These are phyloP conservation scores for Solanum hybrid DNA, from an alignment of 305 asterid genomes.

Conservation along the genomic window DNA sequence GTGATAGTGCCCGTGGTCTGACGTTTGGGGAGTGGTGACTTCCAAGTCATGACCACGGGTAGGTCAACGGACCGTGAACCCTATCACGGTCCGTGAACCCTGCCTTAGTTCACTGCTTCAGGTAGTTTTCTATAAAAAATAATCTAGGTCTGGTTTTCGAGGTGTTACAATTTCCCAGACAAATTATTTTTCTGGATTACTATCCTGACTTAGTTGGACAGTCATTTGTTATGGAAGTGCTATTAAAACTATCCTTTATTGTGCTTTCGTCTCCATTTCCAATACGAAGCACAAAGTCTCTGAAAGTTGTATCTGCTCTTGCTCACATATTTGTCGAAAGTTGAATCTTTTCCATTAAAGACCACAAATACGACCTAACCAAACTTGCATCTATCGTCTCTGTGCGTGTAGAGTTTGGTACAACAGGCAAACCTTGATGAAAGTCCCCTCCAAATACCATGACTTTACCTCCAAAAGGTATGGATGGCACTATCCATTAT, in stretches of 20 bases:
- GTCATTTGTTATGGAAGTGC: background rate
- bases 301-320: background rate
- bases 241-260: too few relatives aligned
- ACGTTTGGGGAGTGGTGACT: background rate
- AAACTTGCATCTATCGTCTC: background rate
- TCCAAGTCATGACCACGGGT: background rate
- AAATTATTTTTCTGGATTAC: background rate
- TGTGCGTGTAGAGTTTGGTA: background rate
- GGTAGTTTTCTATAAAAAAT: background rate
- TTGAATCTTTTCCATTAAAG: background rate
- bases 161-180: background rate
- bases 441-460: background rate
- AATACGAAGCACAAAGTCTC: background rate
- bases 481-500: background rate
- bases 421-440: background rate
- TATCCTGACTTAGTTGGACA: background rate
- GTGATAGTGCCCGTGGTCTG: background rate
- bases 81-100: background rate
- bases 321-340: background rate
- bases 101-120: background rate
- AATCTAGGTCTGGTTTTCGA: background rate
- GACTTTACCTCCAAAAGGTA: background rate
- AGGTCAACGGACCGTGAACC: background rate
- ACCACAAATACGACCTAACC: background rate
- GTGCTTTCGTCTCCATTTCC: background rate